These are phyloP conservation scores for Pichia sp. DNA, from an alignment of 1,139 yeast genomes.

Conservation along the genomic window DNA sequence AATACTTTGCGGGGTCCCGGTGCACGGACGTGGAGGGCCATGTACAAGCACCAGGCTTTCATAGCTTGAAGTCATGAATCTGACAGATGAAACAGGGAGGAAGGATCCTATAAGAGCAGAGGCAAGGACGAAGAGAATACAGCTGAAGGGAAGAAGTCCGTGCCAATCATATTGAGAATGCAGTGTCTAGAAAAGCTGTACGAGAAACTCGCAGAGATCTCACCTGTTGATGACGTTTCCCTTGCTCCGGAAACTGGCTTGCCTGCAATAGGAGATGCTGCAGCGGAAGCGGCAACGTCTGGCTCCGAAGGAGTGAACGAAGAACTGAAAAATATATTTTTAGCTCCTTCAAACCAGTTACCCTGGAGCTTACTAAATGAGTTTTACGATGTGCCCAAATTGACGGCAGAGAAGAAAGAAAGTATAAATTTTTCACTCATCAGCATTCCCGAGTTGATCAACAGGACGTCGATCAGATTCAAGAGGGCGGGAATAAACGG, in stretches of 20 bases:
- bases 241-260: slow-evolving; percentile 20
- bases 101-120: neutral
- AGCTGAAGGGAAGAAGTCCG: neutral
- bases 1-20: neutral
- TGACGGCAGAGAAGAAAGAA: slow-evolving; percentile 26
- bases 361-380: slow-evolving; percentile 60
- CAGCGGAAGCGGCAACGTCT: neutral
- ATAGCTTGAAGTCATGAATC: neutral
- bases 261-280: neutral
- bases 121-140: neutral
- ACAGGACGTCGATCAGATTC: slow-evolving; percentile 56
- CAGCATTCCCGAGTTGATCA: slow-evolving; percentile 48
- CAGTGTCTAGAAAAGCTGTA: slow-evolving; percentile 8
- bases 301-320: slow-evolving; percentile 18
- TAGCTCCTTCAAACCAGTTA: slow-evolving; percentile 48
- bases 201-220: slow-evolving; percentile 8
- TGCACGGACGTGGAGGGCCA: neutral
- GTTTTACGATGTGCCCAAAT: slow-evolving; percentile 44
- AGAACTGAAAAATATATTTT: slow-evolving; percentile 34
- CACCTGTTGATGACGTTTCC: slow-evolving; percentile 1
- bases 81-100: neutral
- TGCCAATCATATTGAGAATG: neutral
- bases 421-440: slow-evolving; percentile 36
- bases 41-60: neutral
- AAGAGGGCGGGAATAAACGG: slow-evolving; percentile 77